Evolutionary conservation across 2,329 filamentous ascomycete species (phyloP).

Genomic region (Bertia moriformis): DNA sequence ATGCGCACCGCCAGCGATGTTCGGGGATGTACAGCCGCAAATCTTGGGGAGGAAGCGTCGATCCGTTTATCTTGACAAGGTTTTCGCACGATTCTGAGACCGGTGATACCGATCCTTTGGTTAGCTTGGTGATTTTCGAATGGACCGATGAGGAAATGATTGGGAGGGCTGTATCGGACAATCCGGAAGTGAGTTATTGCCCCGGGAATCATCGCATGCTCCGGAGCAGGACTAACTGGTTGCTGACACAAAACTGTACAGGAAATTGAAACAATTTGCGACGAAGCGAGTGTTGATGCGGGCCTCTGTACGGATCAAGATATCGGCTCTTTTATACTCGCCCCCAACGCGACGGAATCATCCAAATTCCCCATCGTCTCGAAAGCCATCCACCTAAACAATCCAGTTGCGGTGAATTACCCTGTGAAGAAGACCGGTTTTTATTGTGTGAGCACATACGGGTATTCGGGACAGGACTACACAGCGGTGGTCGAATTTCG

Average conservation of each 20-base stretch:
- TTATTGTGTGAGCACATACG: slow-evolving; percentile 77
- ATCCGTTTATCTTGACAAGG: slow-evolving; percentile 52
- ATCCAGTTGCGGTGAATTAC: slow-evolving; percentile 61
- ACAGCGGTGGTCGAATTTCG: slow-evolving; percentile 76
- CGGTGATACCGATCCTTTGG: slow-evolving; percentile 34
- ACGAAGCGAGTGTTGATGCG: slow-evolving; percentile 50
- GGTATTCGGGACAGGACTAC: slow-evolving; percentile 56
- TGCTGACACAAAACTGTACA: background rate
- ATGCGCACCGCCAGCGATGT: slow-evolving; percentile 46
- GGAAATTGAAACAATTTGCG: slow-evolving; percentile 60
- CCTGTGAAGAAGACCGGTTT: slow-evolving; percentile 81
- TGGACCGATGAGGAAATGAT: slow-evolving; percentile 45
- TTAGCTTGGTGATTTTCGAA: slow-evolving; percentile 52
- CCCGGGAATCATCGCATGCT: too few species aligned
- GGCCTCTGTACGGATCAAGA: slow-evolving; percentile 65
- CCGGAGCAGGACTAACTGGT: too few species aligned
- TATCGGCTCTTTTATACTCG: slow-evolving; percentile 71
- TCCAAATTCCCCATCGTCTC: slow-evolving; percentile 64
- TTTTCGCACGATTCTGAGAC: slow-evolving; percentile 33
- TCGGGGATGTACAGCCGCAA: slow-evolving; percentile 60
- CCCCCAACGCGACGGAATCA: slow-evolving; percentile 57
- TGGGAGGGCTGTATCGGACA: slow-evolving; percentile 27
- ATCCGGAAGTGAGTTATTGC: slow-evolving; percentile 18
- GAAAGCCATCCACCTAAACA: slow-evolving; percentile 67
- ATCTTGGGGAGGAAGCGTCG: slow-evolving; percentile 49